These are phyloP conservation scores for Dioscorea cayenensis DNA, from an alignment of 116 monocot genomes.

Conservation along the genomic window DNA sequence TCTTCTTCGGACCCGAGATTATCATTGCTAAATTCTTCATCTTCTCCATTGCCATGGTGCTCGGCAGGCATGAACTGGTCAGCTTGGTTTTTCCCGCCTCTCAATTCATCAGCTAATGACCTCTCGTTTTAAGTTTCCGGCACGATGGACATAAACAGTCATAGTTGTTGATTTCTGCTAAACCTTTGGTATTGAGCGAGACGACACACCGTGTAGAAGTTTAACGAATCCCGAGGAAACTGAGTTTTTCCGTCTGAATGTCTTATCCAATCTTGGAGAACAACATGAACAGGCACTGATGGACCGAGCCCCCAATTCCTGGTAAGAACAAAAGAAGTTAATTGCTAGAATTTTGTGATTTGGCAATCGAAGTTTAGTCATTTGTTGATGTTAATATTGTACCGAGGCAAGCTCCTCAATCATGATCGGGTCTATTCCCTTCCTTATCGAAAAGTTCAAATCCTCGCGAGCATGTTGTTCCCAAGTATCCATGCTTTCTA, in stretches of 20 bases:
- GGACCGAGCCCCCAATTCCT: conserved; percentile 62
- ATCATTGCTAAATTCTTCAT: background rate
- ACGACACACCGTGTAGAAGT: conserved; percentile 47
- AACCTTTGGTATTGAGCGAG: conserved; percentile 29
- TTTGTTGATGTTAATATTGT: conserved; percentile 6
- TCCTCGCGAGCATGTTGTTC: conserved; percentile 66
- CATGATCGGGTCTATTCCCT: conserved; percentile 66
- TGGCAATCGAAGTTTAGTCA: background rate
- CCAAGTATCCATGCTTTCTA: conserved; percentile 65
- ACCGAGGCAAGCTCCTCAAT: conserved; percentile 81
- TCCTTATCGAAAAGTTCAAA: conserved; percentile 78
- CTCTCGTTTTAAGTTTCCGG: background rate
- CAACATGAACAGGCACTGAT: conserved; percentile 54
- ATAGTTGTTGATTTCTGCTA: conserved; percentile 6
- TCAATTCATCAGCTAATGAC: too few species aligned
- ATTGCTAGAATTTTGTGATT: too few species aligned
- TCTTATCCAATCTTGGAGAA: conserved; percentile 56
- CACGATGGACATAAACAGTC: background rate
- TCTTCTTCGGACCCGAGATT: background rate
- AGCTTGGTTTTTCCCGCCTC: background rate
- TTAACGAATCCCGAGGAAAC: conserved; percentile 56
- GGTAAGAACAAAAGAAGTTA: background rate
- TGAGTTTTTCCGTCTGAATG: conserved; percentile 58
- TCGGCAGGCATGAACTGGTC: background rate
- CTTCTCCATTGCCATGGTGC: background rate